Evolutionary conservation across 2,329 filamentous ascomycete genomes (phyloP).

Genomic region (Fusarium multiceps): DNA sequence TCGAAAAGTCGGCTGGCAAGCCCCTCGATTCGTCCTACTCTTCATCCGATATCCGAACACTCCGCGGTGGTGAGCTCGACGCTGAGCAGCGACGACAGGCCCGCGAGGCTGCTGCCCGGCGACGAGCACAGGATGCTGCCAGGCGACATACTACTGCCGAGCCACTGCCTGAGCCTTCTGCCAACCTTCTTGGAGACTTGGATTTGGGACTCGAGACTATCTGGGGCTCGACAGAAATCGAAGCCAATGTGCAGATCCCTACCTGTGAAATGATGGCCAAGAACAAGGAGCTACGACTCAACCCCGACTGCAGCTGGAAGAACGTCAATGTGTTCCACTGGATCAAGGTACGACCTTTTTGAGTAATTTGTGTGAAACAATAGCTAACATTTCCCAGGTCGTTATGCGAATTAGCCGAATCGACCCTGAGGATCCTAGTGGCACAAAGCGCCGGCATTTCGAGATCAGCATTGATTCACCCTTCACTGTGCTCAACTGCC

Average conservation of each 20-base stretch:
- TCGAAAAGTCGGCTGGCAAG: conserved; percentile 88
- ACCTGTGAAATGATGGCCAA: conserved; percentile 88
- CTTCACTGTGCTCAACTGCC: conserved; percentile 92
- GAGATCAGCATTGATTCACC: conserved; percentile 97
- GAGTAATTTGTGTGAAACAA: neutral
- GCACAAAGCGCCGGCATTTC: conserved; percentile 83
- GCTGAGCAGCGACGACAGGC: conserved; percentile 61
- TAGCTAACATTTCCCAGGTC: conserved; percentile 66
- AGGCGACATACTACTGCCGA: conserved; percentile 54
- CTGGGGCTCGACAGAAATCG: conserved; percentile 91
- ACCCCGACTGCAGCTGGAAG: conserved; percentile 93
- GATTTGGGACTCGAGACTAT: conserved; percentile 76
- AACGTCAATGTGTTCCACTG: conserved; percentile 95
- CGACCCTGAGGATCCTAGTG: conserved; percentile 78
- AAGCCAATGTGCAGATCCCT: conserved; percentile 91
- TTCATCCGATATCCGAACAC: conserved; percentile 79
- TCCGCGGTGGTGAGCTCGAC: conserved; percentile 82
- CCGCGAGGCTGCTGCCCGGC: conserved; percentile 57
- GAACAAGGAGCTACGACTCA: conserved; percentile 72
- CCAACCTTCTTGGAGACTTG: conserved; percentile 84
- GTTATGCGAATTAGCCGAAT: conserved; percentile 91
- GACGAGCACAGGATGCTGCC: conserved; percentile 66
- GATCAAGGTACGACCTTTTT: conserved; percentile 78
- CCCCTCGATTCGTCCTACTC: conserved; percentile 78
- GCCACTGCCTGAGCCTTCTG: conserved; percentile 63